Conservation (phyloP, 2,329 filamentous ascomycete species). For the Aspergillus uvarum region DNA sequence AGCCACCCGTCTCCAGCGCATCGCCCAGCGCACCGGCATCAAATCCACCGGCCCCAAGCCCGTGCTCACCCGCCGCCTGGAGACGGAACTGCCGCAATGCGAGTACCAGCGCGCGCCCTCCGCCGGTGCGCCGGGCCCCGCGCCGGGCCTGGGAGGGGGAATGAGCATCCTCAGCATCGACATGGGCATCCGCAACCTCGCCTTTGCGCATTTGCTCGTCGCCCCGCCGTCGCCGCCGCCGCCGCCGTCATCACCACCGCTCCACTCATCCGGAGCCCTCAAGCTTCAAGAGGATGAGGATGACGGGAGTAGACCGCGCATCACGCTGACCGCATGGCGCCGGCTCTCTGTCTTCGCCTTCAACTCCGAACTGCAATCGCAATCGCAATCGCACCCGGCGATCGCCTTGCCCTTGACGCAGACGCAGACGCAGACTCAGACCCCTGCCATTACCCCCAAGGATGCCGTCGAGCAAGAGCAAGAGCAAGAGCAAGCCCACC, state of each 20-base stretch:
- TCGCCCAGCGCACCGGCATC: conserved; percentile 63
- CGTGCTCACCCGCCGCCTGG: conserved; percentile 53
- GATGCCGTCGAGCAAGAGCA: no score
- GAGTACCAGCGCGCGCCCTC: neutral
- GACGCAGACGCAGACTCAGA: neutral
- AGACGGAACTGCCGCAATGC: conserved; percentile 21
- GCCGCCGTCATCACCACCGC: no score
- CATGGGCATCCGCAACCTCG: conserved; percentile 80
- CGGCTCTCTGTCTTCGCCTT: conserved; percentile 39
- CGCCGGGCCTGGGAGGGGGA: neutral
- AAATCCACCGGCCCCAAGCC: conserved; percentile 60
- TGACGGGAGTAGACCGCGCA: no score
- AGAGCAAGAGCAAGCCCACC: no score
- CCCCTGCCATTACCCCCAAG: no score
- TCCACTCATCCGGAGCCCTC: neutral
- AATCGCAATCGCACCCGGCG: no score
- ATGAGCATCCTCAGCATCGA: conserved; percentile 72
- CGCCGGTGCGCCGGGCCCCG: no score
- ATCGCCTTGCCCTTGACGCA: neutral
- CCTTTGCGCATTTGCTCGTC: conserved; percentile 63
- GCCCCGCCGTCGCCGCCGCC: neutral
- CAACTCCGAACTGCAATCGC: conserved; percentile 12
- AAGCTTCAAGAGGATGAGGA: no score
- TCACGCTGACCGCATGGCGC: conserved; percentile 43
- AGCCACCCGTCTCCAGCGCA: conserved; percentile 54